A percentile compares a stretch with the other conserved stretches of the same genome.
phyloP scores from a whole-genome alignment of 2,329 filamentous ascomycete genomes.

The Tolypocladium amazonense region DNA sequence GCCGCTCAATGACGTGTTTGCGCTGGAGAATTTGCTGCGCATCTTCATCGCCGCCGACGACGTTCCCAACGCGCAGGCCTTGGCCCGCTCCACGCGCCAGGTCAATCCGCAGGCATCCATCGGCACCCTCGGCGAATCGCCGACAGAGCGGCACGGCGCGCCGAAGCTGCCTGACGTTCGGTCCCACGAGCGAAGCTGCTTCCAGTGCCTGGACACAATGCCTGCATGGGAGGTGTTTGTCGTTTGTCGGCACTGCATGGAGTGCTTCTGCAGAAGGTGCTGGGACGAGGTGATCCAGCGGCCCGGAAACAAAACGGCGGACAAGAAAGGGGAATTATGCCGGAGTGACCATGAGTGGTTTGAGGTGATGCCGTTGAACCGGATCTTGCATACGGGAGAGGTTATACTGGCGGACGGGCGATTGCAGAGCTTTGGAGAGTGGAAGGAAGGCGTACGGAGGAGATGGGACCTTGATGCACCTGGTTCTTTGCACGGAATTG shows the following conservation, averaged over 20 bases:
- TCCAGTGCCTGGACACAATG: constrained; percentile 26
- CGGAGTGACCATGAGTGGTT: constrained; percentile 28
- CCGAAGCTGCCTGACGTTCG: constrained; percentile 27
- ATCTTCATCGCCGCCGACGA: constrained; percentile 28
- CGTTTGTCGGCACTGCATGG: constrained; percentile 27
- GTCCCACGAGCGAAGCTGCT: constrained; percentile 21
- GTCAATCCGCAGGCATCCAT: constrained; percentile 18
- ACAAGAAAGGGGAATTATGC: constrained; percentile 20
- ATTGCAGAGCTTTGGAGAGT: constrained; percentile 22
- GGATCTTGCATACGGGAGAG: constrained; percentile 24
- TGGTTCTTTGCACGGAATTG: too few relatives aligned
- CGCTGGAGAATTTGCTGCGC: constrained; percentile 28
- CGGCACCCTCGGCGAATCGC: constrained; percentile 16
- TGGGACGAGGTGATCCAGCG: constrained; percentile 17
- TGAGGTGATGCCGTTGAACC: constrained; percentile 23
- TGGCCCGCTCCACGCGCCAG: constrained; percentile 28
- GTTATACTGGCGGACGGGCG: constrained; percentile 21
- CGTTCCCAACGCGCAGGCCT: constrained; percentile 21
- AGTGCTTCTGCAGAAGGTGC: constrained; percentile 26
- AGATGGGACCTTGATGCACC: constrained; percentile 13
- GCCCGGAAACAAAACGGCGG: constrained; percentile 17
- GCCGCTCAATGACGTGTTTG: constrained; percentile 29
- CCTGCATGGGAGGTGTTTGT: constrained; percentile 17
- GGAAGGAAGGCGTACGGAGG: constrained; percentile 22
- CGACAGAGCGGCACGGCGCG: constrained; percentile 15